phyloP scores from a whole-genome alignment of 2,329 filamentous ascomycete species.

The Verticillium nonalfalfae region DNA sequence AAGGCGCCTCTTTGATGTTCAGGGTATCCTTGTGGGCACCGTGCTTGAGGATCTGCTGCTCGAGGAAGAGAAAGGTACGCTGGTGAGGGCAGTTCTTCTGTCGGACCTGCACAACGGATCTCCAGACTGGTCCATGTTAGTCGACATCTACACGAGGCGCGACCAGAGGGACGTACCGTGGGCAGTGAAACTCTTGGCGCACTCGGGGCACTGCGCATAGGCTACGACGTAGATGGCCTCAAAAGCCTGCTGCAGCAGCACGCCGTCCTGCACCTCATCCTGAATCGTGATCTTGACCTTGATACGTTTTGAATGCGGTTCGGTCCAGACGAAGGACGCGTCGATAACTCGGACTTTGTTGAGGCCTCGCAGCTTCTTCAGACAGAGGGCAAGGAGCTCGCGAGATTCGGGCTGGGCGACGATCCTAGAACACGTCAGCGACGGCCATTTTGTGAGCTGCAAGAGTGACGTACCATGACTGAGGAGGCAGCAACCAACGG shows the following conservation, averaged over 20 bases:
- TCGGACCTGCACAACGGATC: slow-evolving; percentile 86
- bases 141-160: background rate
- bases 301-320: slow-evolving; percentile 87
- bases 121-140: slow-evolving; percentile 57
- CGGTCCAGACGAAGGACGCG: slow-evolving; percentile 95
- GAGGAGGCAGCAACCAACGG: slow-evolving; percentile 82
- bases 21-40: slow-evolving; percentile 86
- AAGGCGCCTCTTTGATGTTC: slow-evolving; percentile 96
- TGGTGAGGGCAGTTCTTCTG: slow-evolving; percentile 92
- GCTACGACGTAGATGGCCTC: slow-evolving; percentile 90
- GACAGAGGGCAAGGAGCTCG: slow-evolving; percentile 85
- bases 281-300: slow-evolving; percentile 96
- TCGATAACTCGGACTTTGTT: slow-evolving; percentile 92
- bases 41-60: slow-evolving; percentile 95
- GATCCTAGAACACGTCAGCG: slow-evolving; percentile 52
- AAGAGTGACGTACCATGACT: slow-evolving; percentile 24
- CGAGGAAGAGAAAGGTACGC: slow-evolving; percentile 64
- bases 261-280: slow-evolving; percentile 54
- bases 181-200: slow-evolving; percentile 90
- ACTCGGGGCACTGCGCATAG: slow-evolving; percentile 91
- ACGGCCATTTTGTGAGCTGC: too few species aligned
- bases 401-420: slow-evolving; percentile 79
- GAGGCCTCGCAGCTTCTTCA: slow-evolving; percentile 80
- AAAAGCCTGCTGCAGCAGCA: slow-evolving; percentile 83
- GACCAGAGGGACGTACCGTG: slow-evolving; percentile 37